Evolutionary conservation across 108 stramenopile species (phyloP).

Genomic region (Cyclostephanos tholiformis): DNA sequence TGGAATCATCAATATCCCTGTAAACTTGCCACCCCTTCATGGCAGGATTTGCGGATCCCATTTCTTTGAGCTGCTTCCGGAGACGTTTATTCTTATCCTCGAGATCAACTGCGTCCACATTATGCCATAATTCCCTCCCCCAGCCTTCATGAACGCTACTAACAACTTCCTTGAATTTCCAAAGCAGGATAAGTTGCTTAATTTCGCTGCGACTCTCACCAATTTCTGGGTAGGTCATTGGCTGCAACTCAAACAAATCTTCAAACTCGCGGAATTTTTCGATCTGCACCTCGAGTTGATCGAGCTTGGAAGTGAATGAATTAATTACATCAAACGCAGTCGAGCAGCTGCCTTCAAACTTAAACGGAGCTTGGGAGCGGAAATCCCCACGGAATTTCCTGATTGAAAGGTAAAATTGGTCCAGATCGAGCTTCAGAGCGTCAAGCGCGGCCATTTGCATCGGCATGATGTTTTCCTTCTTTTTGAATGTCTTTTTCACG

Average conservation of each 20-base stretch:
- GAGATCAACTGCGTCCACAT: constrained; percentile 75
- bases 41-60: constrained; percentile 62
- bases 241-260: constrained; percentile 87
- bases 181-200: constrained; percentile 65
- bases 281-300: constrained; percentile 60
- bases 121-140: constrained; percentile 64
- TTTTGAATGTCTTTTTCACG: constrained; percentile 81
- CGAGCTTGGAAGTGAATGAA: constrained; percentile 53
- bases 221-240: constrained; percentile 75
- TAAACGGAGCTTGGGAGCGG: constrained; percentile 79
- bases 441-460: constrained; percentile 88
- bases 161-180: constrained; percentile 83
- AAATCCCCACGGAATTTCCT: constrained; percentile 80
- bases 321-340: constrained; percentile 76
- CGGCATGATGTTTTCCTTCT: constrained; percentile 88
- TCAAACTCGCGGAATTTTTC: constrained; percentile 76
- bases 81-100: constrained; percentile 79
- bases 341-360: constrained; percentile 63
- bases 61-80: constrained; percentile 80
- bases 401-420: constrained; percentile 67
- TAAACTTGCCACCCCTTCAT: constrained; percentile 87
- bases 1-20: constrained; percentile 79
- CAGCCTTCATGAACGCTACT: constrained; percentile 61
- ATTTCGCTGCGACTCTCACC: constrained; percentile 80
- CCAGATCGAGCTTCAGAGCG: constrained; percentile 66